Evolutionary conservation across 2,329 filamentous ascomycete species (phyloP), one percentile per base, ranked within the genome.

Genomic region (Cladosporium phlei): DNA sequence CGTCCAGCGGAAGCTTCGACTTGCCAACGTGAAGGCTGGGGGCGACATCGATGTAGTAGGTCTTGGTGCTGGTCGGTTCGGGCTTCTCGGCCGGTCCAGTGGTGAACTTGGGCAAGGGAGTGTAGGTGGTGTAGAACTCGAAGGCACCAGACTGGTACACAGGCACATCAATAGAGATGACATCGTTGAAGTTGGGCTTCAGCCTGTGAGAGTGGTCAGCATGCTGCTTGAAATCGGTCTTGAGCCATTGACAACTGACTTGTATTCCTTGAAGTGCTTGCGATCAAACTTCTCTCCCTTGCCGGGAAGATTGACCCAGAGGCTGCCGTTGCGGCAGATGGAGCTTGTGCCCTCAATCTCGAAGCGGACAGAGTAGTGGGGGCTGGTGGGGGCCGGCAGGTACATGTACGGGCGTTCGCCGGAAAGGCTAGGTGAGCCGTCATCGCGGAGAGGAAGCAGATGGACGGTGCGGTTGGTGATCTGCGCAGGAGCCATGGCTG

Each of bases 291-390:
- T 71, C 39, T 80, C 72, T 49, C 84, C 89, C 59, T 83, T 75
- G 51, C 84, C 79, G 6, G 93, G 93, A 51, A 97, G 86, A 67
- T 98, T 98, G 61, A 95, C 85, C 91, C 93, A 98, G 53, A 98
- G 76, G 63, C 87, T 96, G 50, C 94, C 93, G 69, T 95, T 77
- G 56, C 89, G 82, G 68, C 90, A 96, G 73, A 98, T 93, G 52
- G 91, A 95, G 64, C 91, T 95, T 48, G 88, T 91, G 52, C 93
- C 90, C 68, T 96, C 86, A 58, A 96, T 91, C 57, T 88, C 81
- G 68, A 98, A 95, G 50, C 91, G 84, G 48, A 96, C 74, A 44
- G 79, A 79, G 60, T 97, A 84, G 32, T 85, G 65, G 11, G 75
- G 85, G n/a, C 84, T 77, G 30, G 76, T 78, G 14, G 86, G 83